Evolutionary conservation across 257 asterid species (phyloP), one percentile per base, ranked within the genome.

Genomic region (Primulina tabacum): DNA sequence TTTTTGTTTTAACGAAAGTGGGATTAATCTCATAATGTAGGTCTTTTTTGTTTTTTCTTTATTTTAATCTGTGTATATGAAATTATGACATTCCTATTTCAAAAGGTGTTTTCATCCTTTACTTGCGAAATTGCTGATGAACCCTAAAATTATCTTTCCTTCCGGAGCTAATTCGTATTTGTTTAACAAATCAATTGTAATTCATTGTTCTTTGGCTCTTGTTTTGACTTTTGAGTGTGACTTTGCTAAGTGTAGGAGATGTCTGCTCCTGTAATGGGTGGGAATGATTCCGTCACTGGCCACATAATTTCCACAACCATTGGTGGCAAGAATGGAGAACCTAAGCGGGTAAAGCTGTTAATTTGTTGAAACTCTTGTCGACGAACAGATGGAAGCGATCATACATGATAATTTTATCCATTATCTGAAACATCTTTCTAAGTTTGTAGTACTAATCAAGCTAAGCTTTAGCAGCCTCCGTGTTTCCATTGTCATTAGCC

Each of bases 291-390:
- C 1, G 90, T 91, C 20, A 92, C 96, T 8, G 97, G 97, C 62
- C 95, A 92, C 81, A 89, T 92, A 78, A 92, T 92, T 76, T 89
- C 96, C 32, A 87, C 95, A 67, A 89, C 96, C 71, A 89, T 92
- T 57, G 97, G 97, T 66, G 96, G 97, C 69, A 92, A 89, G 84
- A 87, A 92, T 85, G 97, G 96, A 80, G 95, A 92, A 70, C 97
- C 95, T 32, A 92, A 92, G 87, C 96, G 86, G 96, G 97, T 92
- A 66, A 70, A 47, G 38, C 57, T 21, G 57, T 69, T 56, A 26
- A 20, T 62, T 11, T 73, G 29, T 72, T 34, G 18, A n/a, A 68
- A 65, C 43, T 60, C 34, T 50, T 35, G 30, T 55, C 57, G 52
- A 66, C 53, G 64, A 16, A 16, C 38, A 32, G 11, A 33, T 52